Base-by-base conservation (phyloP, 768 basidiomycete genomes). In the Leccinum boreale region DNA sequence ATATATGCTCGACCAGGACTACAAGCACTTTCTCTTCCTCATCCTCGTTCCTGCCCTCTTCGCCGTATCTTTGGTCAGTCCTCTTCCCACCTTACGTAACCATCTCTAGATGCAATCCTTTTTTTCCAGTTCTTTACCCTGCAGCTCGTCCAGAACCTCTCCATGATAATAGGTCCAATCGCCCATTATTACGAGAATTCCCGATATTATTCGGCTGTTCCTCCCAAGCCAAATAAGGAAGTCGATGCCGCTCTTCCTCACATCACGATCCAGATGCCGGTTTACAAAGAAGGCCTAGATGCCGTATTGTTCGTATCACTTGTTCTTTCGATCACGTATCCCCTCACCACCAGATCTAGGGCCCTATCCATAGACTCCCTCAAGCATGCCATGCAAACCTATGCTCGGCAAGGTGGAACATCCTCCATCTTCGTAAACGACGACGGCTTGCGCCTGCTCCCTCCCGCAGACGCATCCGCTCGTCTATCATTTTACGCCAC, bases 381-480 rank as follows among this genome's bases (percentile, higher is more conserved):
- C 53, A 85, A 85, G 64, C 78, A 75, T 69, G 82, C 83, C 7
- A 83, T 85, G 75, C 81, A 81, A 62, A 84, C 83, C 12, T 84
- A 85, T 62, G 85, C 85, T 29, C 78, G 84, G 4, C 85, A 86
- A 62, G 85, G 85, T n/a, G 85, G 85, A 2, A 79, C 79, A 0
- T 81, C 79, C 52, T 77, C 77, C 17, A 83, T 85, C 61, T 75
- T 86, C 59, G 73, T 86, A 50, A 85, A 84, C 58, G 85, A 86
- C 56, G 85, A 86, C 61, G 85, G 85, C 59, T 69, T 86, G 60
- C 81, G 84, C 50, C 70, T 81, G 28, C 69, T 85, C 44, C 72
- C 77, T 19, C 72, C 74, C 14, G 73, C 72, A 6, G 82, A 84
- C 1, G 78, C 76, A 11, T 75, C 79, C 6, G 70, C 72, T 21